These are phyloP conservation scores for Cyclocybe cylindracea DNA, from an alignment of 768 basidiomycete genomes.

Conservation along the genomic window DNA sequence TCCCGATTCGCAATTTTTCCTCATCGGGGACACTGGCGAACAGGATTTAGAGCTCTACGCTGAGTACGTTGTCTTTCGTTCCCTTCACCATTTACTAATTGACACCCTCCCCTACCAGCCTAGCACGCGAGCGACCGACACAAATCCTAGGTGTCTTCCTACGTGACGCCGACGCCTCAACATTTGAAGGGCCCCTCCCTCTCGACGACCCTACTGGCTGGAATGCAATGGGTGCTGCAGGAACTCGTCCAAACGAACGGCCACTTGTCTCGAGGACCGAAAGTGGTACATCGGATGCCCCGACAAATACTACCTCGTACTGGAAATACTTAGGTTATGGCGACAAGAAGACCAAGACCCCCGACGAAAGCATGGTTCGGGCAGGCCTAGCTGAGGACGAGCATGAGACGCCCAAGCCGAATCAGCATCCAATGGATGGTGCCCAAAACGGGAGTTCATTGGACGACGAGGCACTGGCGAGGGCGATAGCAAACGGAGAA, in stretches of 20 bases:
- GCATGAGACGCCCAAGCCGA: not conserved
- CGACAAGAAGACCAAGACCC: not conserved
- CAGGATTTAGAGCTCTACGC: slow-evolving; percentile 94
- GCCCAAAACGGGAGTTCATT: not conserved
- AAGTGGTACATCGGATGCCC: slow-evolving; percentile 4
- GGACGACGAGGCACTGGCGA: not conserved
- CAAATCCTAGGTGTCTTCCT: slow-evolving; percentile 84
- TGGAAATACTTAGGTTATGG: slow-evolving; percentile 4
- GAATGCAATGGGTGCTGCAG: slow-evolving; percentile 31
- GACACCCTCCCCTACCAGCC: slow-evolving; percentile 20
- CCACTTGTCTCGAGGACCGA: slow-evolving; percentile 20
- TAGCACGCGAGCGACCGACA: slow-evolving; percentile 67
- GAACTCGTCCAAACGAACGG: slow-evolving; percentile 14
- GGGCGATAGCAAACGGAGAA: not conserved
- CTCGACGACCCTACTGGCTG: slow-evolving; percentile 69
- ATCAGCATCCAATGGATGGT: not conserved
- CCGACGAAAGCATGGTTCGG: not conserved
- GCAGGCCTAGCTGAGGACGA: not conserved
- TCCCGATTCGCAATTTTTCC: slow-evolving; percentile 72
- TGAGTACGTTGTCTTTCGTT: slow-evolving; percentile 36
- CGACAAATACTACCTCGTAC: slow-evolving; percentile 7
- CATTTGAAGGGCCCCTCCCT: slow-evolving; percentile 24
- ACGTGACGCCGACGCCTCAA: slow-evolving; percentile 61
- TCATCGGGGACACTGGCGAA: slow-evolving; percentile 92
- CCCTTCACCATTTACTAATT: not conserved